Percentiles rank a stretch among this genome's conserved stretches.
These are phyloP conservation scores for Dendrobium chrysotoxum DNA, from an alignment of 106 monocot species.

Conservation along the genomic window DNA sequence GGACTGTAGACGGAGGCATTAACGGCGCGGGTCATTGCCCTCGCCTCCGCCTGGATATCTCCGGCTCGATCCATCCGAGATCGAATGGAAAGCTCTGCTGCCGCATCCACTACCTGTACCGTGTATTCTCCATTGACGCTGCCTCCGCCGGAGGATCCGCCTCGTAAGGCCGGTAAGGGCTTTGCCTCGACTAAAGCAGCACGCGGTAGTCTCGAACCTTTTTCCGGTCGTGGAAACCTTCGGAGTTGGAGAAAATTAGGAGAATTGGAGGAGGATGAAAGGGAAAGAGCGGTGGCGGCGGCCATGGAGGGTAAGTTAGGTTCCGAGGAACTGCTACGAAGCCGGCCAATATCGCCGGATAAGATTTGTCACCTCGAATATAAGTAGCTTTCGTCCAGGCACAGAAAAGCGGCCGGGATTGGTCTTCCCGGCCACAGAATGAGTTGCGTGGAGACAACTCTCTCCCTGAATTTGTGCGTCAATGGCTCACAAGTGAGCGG, in stretches of 20 bases:
- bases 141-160: not conserved
- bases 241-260: conserved; percentile 2
- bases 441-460: not conserved
- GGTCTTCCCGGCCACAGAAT: conserved; percentile 4
- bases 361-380: conserved; percentile 3
- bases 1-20: conserved; percentile 61
- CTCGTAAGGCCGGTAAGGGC: not conserved
- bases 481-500: too few species aligned
- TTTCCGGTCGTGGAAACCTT: not conserved
- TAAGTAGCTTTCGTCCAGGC: not conserved
- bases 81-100: not conserved
- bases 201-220: not conserved
- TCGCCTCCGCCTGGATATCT: conserved; percentile 77
- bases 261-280: not conserved
- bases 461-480: too few species aligned
- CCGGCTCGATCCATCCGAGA: conserved; percentile 32
- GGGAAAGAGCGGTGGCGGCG: not conserved
- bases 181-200: conserved; percentile 24
- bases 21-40: conserved; percentile 70
- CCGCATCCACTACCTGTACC: not conserved
- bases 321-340: not conserved
- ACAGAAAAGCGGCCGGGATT: not conserved
- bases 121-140: not conserved
- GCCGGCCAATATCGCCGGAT: not conserved
- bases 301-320: not conserved